Evolutionary conservation across 495 filamentous ascomycete species (phyloP), one percentile per base, ranked within the genome.

Genomic region (Cryomyces antarcticus): DNA sequence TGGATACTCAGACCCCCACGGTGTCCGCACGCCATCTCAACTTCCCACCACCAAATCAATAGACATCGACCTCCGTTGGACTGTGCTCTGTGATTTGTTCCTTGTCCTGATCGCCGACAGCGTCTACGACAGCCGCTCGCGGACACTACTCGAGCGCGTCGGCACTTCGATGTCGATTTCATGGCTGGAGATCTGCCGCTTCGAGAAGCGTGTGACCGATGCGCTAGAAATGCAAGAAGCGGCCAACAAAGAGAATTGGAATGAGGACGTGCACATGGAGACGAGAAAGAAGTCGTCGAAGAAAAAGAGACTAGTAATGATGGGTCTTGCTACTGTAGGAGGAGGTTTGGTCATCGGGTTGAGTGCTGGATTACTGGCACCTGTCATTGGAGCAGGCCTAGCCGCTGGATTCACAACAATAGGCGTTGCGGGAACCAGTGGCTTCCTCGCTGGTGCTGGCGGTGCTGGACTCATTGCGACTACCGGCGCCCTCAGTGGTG

Each of bases 41-140:
- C 68, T 99, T 48, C 79, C 81, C 0, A 74, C 68, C 1, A 81
- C 78, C 6, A 69, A 77, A 31, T 87, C 82, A 45, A 80, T 99
- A 43, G 86, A 96, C 51, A 93, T 99, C 41, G 89, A 99, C 56
- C 67, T 99, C 42, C 78, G 89, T 31, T 99, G 89, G 89, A 99
- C 89, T 0, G 80, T 95, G 6, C 77, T 99, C 5, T 99, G 89
- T 57, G 89, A 99, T 56, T 65, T 99, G 10, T 99, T 99, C 58
- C 71, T 99, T 12, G 75, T 93, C 5, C 70, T 99, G 24, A 87
- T 96, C 50, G 78, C 89, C n/a, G 87, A 96, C 57, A 87, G 84
- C 3, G 67, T 80, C 27, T 99, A 99, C 58, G 89, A 99, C 58
- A 69, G 87, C 5, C 76, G 89, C 30, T 95, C 92, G 3, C 75